Evolutionary conservation across 257 asterid species (phyloP).

Genomic region (Scutellaria barbata): DNA sequence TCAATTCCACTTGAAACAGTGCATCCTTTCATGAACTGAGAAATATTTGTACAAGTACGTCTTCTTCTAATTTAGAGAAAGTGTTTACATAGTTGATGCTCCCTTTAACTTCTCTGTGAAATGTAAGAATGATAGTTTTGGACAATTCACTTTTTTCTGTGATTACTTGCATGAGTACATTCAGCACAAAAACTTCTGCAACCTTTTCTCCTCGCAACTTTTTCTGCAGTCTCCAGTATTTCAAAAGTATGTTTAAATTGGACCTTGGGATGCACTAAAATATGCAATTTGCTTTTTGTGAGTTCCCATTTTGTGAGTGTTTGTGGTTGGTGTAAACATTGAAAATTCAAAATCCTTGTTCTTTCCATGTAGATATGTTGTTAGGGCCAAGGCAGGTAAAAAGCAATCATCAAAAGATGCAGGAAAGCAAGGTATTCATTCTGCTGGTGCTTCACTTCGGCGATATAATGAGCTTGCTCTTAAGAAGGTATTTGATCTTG

Average conservation of each 20-base stretch:
- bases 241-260: too few relatives aligned
- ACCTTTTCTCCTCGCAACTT: neutral
- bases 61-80: conserved; percentile 11
- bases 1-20: neutral
- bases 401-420: conserved; percentile 92
- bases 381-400: conserved; percentile 97
- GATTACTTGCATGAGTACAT: neutral
- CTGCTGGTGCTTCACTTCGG: conserved; percentile 99
- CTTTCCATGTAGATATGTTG: conserved; percentile 76
- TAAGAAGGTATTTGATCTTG: conserved; percentile 63
- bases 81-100: conserved; percentile 8
- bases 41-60: neutral
- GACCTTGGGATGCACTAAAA: too few relatives aligned
- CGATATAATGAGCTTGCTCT: conserved; percentile 91
- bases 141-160: neutral
- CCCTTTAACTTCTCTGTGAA: neutral
- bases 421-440: conserved; percentile 78
- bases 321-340: neutral
- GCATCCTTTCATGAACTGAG: conserved; percentile 4
- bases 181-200: neutral
- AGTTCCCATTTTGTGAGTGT: too few relatives aligned
- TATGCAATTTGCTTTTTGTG: too few relatives aligned
- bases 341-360: neutral
- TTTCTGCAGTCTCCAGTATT: too few relatives aligned
- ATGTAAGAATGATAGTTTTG: conserved; percentile 16